Percentiles rank a stretch among this genome's conserved stretches.
These are phyloP conservation scores for Smallanthus sonchifolius DNA, from an alignment of 129 eudicot species.

Conservation along the genomic window DNA sequence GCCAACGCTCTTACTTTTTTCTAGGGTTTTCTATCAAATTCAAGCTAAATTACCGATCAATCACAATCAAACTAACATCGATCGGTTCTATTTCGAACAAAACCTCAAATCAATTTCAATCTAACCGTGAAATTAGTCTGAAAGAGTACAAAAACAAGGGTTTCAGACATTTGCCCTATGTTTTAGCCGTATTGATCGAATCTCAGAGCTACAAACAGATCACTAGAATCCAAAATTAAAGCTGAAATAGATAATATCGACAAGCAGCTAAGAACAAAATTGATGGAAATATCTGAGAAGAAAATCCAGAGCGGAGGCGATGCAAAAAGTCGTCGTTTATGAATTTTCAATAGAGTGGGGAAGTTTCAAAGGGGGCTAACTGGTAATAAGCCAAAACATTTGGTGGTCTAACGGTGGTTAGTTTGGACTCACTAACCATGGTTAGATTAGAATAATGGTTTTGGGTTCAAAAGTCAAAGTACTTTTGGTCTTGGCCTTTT, in stretches of 20 bases:
- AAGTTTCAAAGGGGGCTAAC: constrained; percentile 7
- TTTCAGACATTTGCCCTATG: constrained; percentile 27
- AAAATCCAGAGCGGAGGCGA: constrained; percentile 1
- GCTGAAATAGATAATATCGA: neutral
- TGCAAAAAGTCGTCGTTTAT: constrained; percentile 30
- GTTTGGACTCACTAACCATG: neutral
- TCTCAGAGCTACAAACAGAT: neutral
- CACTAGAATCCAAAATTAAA: constrained; percentile 5
- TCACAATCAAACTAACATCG: constrained; percentile 35
- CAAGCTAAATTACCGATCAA: constrained; percentile 33
- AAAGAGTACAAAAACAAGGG: constrained; percentile 18
- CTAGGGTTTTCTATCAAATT: constrained; percentile 23
- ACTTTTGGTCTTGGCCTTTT: constrained; percentile 20
- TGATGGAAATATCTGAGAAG: constrained; percentile 17
- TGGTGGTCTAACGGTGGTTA: constrained; percentile 17
- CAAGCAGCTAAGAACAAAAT: constrained; percentile 1
- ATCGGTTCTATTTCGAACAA: constrained; percentile 22
- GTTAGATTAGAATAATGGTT: constrained; percentile 10
- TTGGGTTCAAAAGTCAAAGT: constrained; percentile 6
- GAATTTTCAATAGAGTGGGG: neutral
- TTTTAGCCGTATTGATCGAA: constrained; percentile 17
- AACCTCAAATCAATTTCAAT: constrained; percentile 22
- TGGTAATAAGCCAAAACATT: constrained; percentile 16
- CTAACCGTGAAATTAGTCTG: constrained; percentile 6
- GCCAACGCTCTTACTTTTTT: neutral